Percentiles rank a stretch among this genome's conserved stretches.
phyloP scores from a whole-genome alignment of 2,329 filamentous ascomycete genomes.

The Diplodia scrobiculata region DNA sequence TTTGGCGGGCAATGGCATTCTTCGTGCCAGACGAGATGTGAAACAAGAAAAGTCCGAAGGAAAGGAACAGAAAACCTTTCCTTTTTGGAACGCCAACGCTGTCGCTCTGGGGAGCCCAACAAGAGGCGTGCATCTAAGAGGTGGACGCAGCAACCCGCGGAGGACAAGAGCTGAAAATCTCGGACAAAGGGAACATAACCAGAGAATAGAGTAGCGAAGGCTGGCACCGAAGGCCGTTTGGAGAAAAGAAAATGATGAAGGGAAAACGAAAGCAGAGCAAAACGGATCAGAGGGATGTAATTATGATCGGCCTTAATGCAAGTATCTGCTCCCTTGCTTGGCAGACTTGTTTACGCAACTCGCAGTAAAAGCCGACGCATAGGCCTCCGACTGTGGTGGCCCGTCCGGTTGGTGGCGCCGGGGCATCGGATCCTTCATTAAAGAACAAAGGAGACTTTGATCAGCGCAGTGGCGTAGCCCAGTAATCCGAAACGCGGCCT shows the following conservation, averaged over 20 bases:
- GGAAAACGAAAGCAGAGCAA: background rate
- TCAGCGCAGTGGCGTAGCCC: background rate
- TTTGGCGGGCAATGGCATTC: slow-evolving; percentile 15
- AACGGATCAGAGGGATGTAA: slow-evolving; percentile 7
- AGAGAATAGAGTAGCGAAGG: slow-evolving; percentile 7
- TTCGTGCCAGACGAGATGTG: slow-evolving; percentile 19
- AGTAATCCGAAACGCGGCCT: background rate
- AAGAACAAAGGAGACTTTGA: background rate
- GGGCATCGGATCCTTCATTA: slow-evolving; percentile 4
- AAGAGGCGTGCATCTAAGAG: slow-evolving; percentile 16
- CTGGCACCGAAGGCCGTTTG: background rate
- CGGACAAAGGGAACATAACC: slow-evolving; percentile 9
- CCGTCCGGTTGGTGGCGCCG: background rate
- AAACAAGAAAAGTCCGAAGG: slow-evolving; percentile 9
- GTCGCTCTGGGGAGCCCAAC: slow-evolving; percentile 23
- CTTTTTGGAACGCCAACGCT: slow-evolving; percentile 25
- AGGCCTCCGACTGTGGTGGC: background rate
- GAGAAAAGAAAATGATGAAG: slow-evolving; percentile 10
- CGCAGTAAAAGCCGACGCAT: background rate
- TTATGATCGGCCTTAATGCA: slow-evolving; percentile 17
- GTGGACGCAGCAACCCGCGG: background rate
- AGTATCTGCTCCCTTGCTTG: background rate
- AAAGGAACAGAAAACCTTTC: background rate
- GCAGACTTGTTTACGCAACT: background rate
- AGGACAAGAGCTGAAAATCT: background rate